A percentile compares a stretch with the other conserved stretches of the same genome.
Conservation (phyloP, 768 basidiomycete genomes). For the Rhodosporidiobolus sp. region DNA sequence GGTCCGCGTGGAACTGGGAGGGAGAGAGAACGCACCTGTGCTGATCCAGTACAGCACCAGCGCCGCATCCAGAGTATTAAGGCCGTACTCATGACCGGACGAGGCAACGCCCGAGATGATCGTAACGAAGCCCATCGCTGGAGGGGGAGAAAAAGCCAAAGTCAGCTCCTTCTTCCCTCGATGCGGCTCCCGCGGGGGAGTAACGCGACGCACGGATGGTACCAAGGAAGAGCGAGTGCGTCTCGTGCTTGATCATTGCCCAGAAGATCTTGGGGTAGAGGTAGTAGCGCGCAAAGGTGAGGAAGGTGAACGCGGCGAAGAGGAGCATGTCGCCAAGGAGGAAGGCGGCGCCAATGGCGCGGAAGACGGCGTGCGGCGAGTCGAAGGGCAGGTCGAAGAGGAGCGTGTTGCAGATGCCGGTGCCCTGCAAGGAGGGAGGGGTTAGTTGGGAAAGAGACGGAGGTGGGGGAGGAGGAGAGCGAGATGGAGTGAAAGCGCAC, state of each 20-base stretch:
- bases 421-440: constrained; percentile 27
- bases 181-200: too few relatives aligned
- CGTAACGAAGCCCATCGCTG: constrained; percentile 44
- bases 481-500: neutral
- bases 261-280: constrained; percentile 41
- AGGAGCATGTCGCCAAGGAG: constrained; percentile 41
- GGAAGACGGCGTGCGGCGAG: constrained; percentile 38
- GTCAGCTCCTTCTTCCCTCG: too few relatives aligned
- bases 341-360: constrained; percentile 38
- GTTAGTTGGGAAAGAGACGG: neutral
- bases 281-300: constrained; percentile 40
- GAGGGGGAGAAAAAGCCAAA: neutral
- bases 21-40: constrained; percentile 4
- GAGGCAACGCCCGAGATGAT: constrained; percentile 38
- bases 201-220: constrained; percentile 14
- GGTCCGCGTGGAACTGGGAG: neutral
- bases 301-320: constrained; percentile 35
- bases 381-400: constrained; percentile 41
- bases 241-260: constrained; percentile 42
- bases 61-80: constrained; percentile 31
- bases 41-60: constrained; percentile 43
- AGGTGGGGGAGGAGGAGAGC: too few relatives aligned
- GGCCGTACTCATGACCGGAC: constrained; percentile 36
- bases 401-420: constrained; percentile 43
- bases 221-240: constrained; percentile 39